Percentiles rank a stretch among this genome's conserved stretches.
Evolutionary conservation across 345 rosid species (phyloP).

Genomic region (Aethionema arabicum): DNA sequence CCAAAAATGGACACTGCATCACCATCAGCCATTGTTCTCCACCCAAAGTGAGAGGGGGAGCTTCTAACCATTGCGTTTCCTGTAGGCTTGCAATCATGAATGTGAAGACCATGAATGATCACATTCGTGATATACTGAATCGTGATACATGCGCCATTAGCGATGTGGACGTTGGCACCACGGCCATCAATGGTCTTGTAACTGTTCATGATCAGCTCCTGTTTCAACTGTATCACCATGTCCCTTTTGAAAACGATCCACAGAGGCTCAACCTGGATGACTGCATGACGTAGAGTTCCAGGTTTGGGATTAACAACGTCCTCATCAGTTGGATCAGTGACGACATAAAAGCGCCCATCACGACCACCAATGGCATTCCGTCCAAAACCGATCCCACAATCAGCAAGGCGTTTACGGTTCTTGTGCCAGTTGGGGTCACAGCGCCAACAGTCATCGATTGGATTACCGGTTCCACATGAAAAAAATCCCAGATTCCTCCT

Average conservation of each 20-base stretch:
- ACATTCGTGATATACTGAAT: constrained; percentile 81
- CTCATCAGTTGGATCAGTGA: constrained; percentile 69
- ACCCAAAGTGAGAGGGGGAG: constrained; percentile 76
- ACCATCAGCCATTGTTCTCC: constrained; percentile 95
- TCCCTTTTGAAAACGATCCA: constrained; percentile 95
- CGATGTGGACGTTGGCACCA: constrained; percentile 83
- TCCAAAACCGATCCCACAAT: constrained; percentile 93
- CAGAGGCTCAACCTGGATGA: constrained; percentile 75
- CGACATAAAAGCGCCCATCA: constrained; percentile 79
- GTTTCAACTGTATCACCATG: constrained; percentile 83
- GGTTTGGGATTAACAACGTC: constrained; percentile 89
- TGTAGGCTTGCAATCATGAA: constrained; percentile 94
- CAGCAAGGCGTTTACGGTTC: constrained; percentile 83
- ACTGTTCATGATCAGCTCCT: constrained; percentile 85
- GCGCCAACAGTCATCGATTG: constrained; percentile 92
- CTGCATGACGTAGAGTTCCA: constrained; percentile 89
- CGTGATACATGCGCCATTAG: constrained; percentile 89
- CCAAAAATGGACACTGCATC: constrained; percentile 86
- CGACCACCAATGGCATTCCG: constrained; percentile 91
- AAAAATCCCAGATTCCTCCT: constrained; percentile 77
- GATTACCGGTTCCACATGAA: constrained; percentile 89
- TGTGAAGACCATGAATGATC: constrained; percentile 89
- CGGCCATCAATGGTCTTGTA: constrained; percentile 94
- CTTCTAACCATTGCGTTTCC: constrained; percentile 94
- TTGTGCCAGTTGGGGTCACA: constrained; percentile 81